phyloP scores from a whole-genome alignment of 257 asterid genomes.

The Marsdenia floribunda region DNA sequence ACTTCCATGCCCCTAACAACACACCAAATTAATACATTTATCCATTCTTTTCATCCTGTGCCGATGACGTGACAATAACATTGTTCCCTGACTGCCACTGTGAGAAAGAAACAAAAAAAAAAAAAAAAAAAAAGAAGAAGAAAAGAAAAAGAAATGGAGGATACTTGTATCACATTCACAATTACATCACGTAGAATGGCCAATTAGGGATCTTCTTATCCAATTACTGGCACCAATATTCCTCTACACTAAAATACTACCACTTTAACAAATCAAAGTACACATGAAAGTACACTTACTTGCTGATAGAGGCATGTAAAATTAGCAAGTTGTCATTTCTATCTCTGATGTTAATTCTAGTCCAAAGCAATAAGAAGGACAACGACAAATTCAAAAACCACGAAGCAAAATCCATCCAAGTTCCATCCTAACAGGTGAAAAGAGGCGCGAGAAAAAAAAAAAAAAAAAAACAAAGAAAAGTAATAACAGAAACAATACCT shows the following conservation, averaged over 20 bases:
- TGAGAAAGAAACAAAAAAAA: not conserved
- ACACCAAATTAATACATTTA: too few species aligned
- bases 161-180: not conserved
- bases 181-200: not conserved
- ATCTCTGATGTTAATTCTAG: not conserved
- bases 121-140: not conserved
- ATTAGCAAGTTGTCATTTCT: not conserved
- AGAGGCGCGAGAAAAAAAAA: not conserved
- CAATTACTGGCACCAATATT: not conserved
- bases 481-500: constrained; percentile 35
- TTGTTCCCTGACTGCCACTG: not conserved
- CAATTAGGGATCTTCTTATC: not conserved
- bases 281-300: not conserved
- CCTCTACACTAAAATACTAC: not conserved
- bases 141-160: not conserved
- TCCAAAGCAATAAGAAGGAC: not conserved
- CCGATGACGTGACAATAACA: not conserved
- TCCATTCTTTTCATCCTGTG: not conserved
- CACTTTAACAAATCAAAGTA: not conserved
- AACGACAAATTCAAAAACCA: not conserved
- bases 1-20: not conserved
- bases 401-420: not conserved
- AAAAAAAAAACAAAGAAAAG: not conserved
- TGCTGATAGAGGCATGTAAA: not conserved
- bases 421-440: not conserved